Base-by-base conservation (phyloP, 257 asterid species). In the Solanum corneliomulleri region DNA sequence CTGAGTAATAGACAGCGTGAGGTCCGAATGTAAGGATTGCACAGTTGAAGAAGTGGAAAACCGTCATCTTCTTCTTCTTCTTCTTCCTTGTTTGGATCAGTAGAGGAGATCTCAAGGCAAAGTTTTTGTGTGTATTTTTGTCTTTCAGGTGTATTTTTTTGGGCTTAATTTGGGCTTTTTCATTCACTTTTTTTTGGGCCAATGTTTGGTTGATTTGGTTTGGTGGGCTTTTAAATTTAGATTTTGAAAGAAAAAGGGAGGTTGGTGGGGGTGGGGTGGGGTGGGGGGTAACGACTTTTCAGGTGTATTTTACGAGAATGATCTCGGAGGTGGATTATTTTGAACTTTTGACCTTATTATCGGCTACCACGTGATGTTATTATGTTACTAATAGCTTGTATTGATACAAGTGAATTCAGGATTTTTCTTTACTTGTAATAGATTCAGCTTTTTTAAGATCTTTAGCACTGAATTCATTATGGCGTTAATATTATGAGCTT, bases 21-120 rank as follows among this genome's bases (percentile, higher is more conserved):
- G 99, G 99, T 33, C 99, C 99, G 82, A 96, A 97, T 16, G 99
- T 97, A 13, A 97, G 94, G 88, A 97, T 93, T 62, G 99, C 99
- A 89, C 99, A 95, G 94, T 97, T 97, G 92, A 96, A 92, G 91
- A 97, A 97, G 91, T 97, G 99, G 88, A 97, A 97, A 42, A 97
- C 75, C 87, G 99, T 96, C 99, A 97, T 93, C 88, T 68, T 87
- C 85, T 88, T 84, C 85, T 88, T 84, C 62, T 42, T 93, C 88
- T 71, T 87, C 90, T 66, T 71, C 90, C 21, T 84, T 64, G 52
- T 85, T 44, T 66, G 5, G 18, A 4, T 29, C 13, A 47, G 29
- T 47, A 27, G 84, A 78, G 25, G 64, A 10, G 85, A 80, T 81
- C 85, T 49, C 41, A 49, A 49, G 33, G 25, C 16, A 11, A 47